Percentiles rank a stretch among this genome's conserved stretches.
These are phyloP conservation scores for Starmerella bombi DNA, from an alignment of 805 yeast genomes.

Conservation along the genomic window DNA sequence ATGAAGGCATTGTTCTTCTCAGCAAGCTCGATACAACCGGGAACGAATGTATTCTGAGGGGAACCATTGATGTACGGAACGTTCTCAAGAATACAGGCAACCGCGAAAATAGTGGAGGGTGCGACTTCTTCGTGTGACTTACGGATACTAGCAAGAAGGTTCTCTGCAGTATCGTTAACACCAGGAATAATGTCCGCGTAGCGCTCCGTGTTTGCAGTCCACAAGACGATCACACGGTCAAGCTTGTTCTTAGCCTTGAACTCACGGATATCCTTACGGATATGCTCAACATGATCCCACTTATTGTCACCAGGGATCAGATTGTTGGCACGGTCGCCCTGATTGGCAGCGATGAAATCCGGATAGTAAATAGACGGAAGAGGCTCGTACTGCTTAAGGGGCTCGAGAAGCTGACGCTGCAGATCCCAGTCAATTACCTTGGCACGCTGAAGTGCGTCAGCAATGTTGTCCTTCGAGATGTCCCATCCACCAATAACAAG, in stretches of 20 bases:
- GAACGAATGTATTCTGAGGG: conserved; percentile 95
- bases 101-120: conserved; percentile 89
- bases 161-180: conserved; percentile 79
- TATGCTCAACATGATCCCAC: conserved; percentile 80
- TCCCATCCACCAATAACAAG: conserved; percentile 92
- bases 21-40: conserved; percentile 84
- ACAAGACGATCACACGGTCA: conserved; percentile 78
- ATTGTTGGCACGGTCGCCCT: conserved; percentile 82
- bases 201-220: conserved; percentile 98
- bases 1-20: conserved; percentile 62
- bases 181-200: conserved; percentile 65
- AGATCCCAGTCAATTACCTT: conserved; percentile 75
- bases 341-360: conserved; percentile 92
- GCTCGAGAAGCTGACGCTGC: conserved; percentile 57
- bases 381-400: conserved; percentile 52
- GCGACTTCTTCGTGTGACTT: conserved; percentile 69
- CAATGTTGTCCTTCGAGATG: conserved; percentile 57
- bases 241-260: conserved; percentile 60
- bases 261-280: conserved; percentile 68
- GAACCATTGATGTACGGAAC: conserved; percentile 91
- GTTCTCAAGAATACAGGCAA: conserved; percentile 78
- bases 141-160: conserved; percentile 60
- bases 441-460: conserved; percentile 71
- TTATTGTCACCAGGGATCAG: conserved; percentile 58
- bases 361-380: conserved; percentile 85